These are phyloP conservation scores for Hypocrella siamensis DNA, from an alignment of 2,329 filamentous ascomycete genomes.

Conservation along the genomic window DNA sequence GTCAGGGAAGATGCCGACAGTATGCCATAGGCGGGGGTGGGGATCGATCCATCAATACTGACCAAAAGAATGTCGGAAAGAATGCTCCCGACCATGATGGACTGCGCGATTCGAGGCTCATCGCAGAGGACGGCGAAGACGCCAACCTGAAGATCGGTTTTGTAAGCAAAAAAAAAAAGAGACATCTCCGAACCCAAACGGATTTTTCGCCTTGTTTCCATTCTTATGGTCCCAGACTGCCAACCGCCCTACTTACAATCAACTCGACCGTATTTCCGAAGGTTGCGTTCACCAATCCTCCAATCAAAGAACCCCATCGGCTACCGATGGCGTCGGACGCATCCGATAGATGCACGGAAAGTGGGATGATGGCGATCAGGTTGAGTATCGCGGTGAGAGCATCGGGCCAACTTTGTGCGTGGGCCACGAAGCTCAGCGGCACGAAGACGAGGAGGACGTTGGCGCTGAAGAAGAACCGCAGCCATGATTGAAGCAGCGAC, in stretches of 20 bases:
- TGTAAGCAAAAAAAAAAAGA: no score
- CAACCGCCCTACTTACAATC: slow-evolving; percentile 3
- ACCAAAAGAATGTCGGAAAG: slow-evolving; percentile 7
- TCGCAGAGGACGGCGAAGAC: slow-evolving; percentile 5
- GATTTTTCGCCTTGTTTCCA: background rate
- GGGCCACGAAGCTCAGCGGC: slow-evolving; percentile 4
- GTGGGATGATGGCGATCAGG: slow-evolving; percentile 6
- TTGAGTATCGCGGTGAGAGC: slow-evolving; percentile 3
- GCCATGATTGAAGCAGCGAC: background rate
- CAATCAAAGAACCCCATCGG: slow-evolving; percentile 4
- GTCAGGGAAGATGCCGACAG: background rate
- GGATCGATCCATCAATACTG: background rate
- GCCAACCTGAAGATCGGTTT: slow-evolving; percentile 4
- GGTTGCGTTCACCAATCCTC: slow-evolving; percentile 7
- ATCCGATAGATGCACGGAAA: slow-evolving; percentile 5
- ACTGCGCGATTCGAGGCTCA: slow-evolving; percentile 6
- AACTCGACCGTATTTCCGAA: slow-evolving; percentile 7
- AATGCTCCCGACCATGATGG: slow-evolving; percentile 7
- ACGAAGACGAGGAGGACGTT: slow-evolving; percentile 3
- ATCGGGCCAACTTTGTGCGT: slow-evolving; percentile 3
- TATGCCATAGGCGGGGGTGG: no score
- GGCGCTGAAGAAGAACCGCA: background rate
- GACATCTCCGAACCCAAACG: no score
- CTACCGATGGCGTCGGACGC: slow-evolving; percentile 5
- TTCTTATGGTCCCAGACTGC: background rate